Evolutionary conservation across 495 filamentous ascomycete genomes (phyloP), one percentile per base, ranked within the genome.

Genomic region (Penicillium goetzii): DNA sequence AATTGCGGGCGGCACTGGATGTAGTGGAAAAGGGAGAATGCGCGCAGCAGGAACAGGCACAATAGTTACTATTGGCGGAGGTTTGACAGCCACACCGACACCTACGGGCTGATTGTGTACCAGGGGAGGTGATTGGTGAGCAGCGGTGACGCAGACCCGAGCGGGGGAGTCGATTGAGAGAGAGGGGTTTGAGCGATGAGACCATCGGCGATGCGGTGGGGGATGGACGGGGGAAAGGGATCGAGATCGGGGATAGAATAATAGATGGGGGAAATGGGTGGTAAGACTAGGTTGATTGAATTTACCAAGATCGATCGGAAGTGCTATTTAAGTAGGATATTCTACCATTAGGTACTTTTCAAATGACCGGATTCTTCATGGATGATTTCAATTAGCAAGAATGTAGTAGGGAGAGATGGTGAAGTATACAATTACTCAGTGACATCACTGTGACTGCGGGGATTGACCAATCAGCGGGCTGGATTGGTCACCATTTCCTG

Each of bases 171-270:
- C 11, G 56, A 53, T 51, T 28, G 25, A 28, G 26, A 51, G 47
- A n/a, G 25, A 59, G 62, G 56, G 57, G 54, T 85, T 14, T 73
- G 80, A n/a, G 72, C 25, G 33, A 66, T 70, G 43, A 61, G 54
- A 55, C 30, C 52, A 55, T 55, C 51, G 28, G 30, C 30, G 30
- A 32, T 32, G 6, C 9, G 30, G 28, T 52, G 32, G 32, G n/a
- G 26, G 51, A 21, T 32, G 15, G 7, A 11, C 30, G 32, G 10
- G 2, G 19, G 14, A 19, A 32, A n/a, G 14, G 26, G n/a, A 30
- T 53, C 26, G 30, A 15, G 23, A 53, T 28, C 12, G 51, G 52
- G 12, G 14, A 25, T 14, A 12, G 8, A 43, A 43, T 15, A 21
- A 4, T 10, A 2, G 43, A 12, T 2, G 19, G 41, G 2, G 12